Base-by-base conservation (phyloP, 139 green algal species). In the Chlamydomonas sphaeroides region DNA sequence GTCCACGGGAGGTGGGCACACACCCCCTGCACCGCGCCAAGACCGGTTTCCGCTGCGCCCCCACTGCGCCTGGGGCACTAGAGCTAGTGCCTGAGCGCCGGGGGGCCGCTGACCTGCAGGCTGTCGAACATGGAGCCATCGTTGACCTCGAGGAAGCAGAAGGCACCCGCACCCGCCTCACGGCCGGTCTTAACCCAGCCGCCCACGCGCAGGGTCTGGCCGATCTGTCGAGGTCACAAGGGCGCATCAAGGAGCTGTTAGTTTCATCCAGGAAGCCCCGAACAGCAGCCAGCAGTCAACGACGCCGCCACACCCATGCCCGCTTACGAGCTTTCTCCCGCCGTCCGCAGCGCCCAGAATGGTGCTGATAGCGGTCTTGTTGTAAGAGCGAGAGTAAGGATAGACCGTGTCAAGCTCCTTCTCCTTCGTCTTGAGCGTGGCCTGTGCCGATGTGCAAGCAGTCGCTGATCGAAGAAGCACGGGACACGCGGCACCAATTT, bases 181-280 rank as follows among this genome's bases (percentile, higher is more conserved):
- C 97, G 87, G 3, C 97, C 97, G 0, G 96, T 99, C 89, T 98
- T 99, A 21, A 99, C 95, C 97, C 97, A 99, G n/a, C 97, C 97
- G 56, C 95, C 97, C 23, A 99, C 88, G 2, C 90, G 76, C 20
- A 98, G 65, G 0, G 90, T 97, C 32, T 84, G 82, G 18, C 93
- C 95, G 51, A 96, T 88, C 90, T 96, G 89, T 41, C 3, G 56
- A 18, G 25, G 6, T 51, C 25, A 20, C 49, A 56, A 23, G 49
- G 25, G 18, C 49, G 49, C 49, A 56, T 56, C 49, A 18, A 11
- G 8, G n/a, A n/a, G n/a, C n/a, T n/a, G n/a, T n/a, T n/a, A n/a
- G n/a, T n/a, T n/a, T 56, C 49, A 56, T 11, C 25, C 8, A 11
- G 2, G 6, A 56, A 33, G 25, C 28, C 48, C 42, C 65, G 36